A percentile compares a stretch with the other conserved stretches of the same genome.
phyloP scores from a whole-genome alignment of 805 yeast species.

The Schwanniomyces occidentalis region DNA sequence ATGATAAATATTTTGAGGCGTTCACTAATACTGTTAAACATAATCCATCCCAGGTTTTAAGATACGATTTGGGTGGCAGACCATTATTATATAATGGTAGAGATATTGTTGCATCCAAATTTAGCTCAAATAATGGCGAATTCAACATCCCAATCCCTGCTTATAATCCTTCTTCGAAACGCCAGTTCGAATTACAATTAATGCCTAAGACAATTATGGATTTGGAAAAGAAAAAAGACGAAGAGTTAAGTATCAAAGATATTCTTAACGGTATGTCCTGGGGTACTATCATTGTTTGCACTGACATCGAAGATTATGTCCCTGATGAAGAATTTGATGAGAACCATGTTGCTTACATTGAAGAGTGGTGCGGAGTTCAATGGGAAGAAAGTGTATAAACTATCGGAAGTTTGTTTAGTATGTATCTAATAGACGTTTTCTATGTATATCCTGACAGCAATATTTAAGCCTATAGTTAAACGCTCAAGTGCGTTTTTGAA shows the following conservation, averaged over 20 bases:
- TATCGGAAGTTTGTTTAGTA: too few species aligned
- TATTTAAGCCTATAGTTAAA: too few species aligned
- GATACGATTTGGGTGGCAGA: constrained; percentile 78
- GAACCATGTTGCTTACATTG: constrained; percentile 73
- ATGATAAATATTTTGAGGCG: constrained; percentile 76
- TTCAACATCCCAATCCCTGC: constrained; percentile 56
- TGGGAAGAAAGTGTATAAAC: constrained; percentile 63
- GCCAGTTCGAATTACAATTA: constrained; percentile 82
- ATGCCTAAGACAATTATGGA: constrained; percentile 93
- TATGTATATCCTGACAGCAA: too few species aligned
- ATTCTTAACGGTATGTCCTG: constrained; percentile 88
- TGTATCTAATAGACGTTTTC: too few species aligned
- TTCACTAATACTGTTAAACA: constrained; percentile 75
- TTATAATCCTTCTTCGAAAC: constrained; percentile 56
- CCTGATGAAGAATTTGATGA: constrained; percentile 52
- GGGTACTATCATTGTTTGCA: constrained; percentile 89
- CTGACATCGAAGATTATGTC: constrained; percentile 65
- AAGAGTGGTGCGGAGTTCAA: constrained; percentile 82
- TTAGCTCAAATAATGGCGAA: constrained; percentile 8
- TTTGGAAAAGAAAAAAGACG: constrained; percentile 52
- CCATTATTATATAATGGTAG: constrained; percentile 74
- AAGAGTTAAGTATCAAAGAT: constrained; percentile 24
- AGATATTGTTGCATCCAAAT: constrained; percentile 51
- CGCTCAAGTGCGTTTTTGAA: too few species aligned
- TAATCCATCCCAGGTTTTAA: constrained; percentile 82